phyloP scores from a whole-genome alignment of 768 basidiomycete genomes.

The Lyophyllum semitale region DNA sequence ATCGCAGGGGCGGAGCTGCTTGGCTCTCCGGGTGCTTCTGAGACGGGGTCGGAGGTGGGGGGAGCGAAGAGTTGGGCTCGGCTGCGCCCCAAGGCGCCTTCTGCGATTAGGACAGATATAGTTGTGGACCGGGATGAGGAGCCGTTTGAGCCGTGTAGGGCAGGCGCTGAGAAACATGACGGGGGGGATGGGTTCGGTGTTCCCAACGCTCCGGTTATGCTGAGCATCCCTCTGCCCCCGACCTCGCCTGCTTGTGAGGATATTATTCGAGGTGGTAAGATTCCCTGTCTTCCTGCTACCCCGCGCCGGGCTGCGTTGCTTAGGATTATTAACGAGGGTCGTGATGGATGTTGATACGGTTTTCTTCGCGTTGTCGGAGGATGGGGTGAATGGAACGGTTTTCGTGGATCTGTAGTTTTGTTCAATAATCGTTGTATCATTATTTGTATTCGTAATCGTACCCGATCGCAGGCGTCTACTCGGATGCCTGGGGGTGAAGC shows the following conservation, averaged over 20 bases:
- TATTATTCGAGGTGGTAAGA: no score
- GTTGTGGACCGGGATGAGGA: no score
- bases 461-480: no score
- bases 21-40: background rate
- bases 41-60: background rate
- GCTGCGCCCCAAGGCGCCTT: conserved; percentile 1
- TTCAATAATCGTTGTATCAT: no score
- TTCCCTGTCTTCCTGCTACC: background rate
- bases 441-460: no score
- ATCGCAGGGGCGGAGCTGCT: no score
- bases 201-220: background rate
- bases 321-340: background rate
- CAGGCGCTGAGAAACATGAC: background rate
- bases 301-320: background rate
- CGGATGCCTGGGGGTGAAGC: no score
- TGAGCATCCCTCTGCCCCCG: background rate
- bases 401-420: no score
- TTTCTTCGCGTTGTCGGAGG: no score
- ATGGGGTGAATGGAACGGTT: no score
- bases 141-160: background rate
- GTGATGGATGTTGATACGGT: no score
- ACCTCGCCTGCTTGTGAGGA: background rate
- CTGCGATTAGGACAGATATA: background rate
- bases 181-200: no score
- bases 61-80: conserved; percentile 4